These are phyloP conservation scores for Aspergillus viridinutans DNA, from an alignment of 2,329 filamentous ascomycete genomes.

Conservation along the genomic window DNA sequence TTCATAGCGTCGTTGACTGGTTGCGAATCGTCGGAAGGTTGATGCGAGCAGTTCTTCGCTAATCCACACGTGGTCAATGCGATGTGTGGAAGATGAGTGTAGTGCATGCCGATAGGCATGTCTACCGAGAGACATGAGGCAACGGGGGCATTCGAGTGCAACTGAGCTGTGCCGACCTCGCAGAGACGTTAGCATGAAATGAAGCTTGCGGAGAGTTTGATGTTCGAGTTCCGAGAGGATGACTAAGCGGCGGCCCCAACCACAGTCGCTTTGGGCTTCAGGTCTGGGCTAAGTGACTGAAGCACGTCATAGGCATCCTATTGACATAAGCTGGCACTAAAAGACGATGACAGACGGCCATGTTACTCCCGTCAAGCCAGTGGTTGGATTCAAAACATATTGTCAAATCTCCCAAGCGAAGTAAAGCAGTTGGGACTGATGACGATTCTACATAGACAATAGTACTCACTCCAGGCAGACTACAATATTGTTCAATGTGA, in stretches of 20 bases:
- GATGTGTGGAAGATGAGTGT: conserved; percentile 22
- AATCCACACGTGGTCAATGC: conserved; percentile 42
- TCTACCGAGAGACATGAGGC: conserved; percentile 41
- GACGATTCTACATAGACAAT: background rate
- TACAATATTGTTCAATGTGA: background rate
- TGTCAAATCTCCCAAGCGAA: background rate
- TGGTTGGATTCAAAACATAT: too few species aligned
- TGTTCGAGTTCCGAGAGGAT: background rate
- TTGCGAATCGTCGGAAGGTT: conserved; percentile 47
- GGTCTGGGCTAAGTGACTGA: too few species aligned
- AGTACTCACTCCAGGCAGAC: background rate
- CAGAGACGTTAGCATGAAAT: conserved; percentile 5
- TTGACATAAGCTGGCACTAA: background rate
- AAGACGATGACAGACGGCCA: background rate
- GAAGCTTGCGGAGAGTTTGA: background rate
- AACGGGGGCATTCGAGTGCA: conserved; percentile 18
- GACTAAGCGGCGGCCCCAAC: background rate
- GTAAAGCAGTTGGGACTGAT: background rate
- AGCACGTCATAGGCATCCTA: background rate
- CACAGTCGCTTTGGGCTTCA: background rate
- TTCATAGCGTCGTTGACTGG: conserved; percentile 50
- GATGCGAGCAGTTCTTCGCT: conserved; percentile 42
- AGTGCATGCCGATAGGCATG: conserved; percentile 39
- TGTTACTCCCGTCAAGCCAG: background rate
- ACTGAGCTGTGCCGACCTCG: conserved; percentile 13